Conservation (phyloP, 2,329 filamentous ascomycete species). For the Paracoccidioides brasiliensis region DNA sequence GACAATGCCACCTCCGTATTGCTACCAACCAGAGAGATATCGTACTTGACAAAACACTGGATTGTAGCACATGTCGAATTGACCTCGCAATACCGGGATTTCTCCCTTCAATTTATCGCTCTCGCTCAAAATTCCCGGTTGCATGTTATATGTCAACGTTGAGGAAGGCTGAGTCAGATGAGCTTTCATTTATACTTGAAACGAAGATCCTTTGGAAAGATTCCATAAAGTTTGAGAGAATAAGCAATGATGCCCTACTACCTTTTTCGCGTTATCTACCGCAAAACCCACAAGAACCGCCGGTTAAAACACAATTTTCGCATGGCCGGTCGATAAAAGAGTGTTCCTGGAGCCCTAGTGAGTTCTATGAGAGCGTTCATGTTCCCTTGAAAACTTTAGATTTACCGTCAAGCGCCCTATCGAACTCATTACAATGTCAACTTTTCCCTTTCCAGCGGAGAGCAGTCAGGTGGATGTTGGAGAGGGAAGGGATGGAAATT, state of each 20-base stretch:
- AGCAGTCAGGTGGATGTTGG: conserved; percentile 34
- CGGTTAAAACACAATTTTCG: neutral
- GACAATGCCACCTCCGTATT: neutral
- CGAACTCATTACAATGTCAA: conserved; percentile 22
- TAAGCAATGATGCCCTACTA: conserved; percentile 10
- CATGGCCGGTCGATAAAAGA: neutral
- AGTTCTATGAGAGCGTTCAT: conserved; percentile 38
- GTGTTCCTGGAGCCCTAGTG: conserved; percentile 15
- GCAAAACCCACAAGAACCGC: neutral
- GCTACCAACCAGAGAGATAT: neutral
- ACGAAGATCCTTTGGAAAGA: conserved; percentile 24
- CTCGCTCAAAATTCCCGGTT: conserved; percentile 14
- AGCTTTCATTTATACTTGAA: conserved; percentile 18
- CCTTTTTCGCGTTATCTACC: conserved; percentile 22
- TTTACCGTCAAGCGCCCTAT: conserved; percentile 24
- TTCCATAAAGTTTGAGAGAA: conserved; percentile 17
- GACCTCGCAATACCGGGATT: neutral
- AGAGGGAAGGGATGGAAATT: conserved; percentile 30
- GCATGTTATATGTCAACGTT: conserved; percentile 24
- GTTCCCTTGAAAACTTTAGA: conserved; percentile 25
- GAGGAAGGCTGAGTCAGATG: conserved; percentile 9
- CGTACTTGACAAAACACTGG: neutral
- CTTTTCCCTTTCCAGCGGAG: conserved; percentile 39
- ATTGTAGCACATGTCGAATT: neutral
- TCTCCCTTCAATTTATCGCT: conserved; percentile 12